Evolutionary conservation across 768 basidiomycete species (phyloP).

Genomic region (Rhodotorula taiwanensis): DNA sequence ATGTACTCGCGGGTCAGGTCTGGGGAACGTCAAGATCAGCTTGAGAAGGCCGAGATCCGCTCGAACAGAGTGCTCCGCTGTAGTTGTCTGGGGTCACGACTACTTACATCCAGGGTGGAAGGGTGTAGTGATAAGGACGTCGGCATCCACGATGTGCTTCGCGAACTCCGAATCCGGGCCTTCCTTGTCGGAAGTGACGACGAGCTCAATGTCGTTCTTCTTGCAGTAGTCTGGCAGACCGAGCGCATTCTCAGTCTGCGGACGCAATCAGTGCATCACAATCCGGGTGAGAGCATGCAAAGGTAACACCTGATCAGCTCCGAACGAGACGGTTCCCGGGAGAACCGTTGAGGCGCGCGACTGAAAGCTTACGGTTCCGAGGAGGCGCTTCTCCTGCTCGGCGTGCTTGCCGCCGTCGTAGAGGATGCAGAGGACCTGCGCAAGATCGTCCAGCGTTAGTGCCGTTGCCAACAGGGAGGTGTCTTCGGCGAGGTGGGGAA

Average conservation of each 20-base stretch:
- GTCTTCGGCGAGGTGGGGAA: too few species aligned
- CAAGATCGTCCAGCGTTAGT: background rate
- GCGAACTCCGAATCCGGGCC: slow-evolving; percentile 42
- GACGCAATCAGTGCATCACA: slow-evolving; percentile 43
- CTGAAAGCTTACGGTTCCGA: slow-evolving; percentile 6
- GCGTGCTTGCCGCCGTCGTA: slow-evolving; percentile 39
- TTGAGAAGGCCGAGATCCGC: background rate
- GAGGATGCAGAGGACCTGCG: slow-evolving; percentile 34
- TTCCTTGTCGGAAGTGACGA: slow-evolving; percentile 48
- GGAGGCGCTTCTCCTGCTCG: slow-evolving; percentile 29
- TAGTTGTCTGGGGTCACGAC: background rate
- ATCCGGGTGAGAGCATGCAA: slow-evolving; percentile 56
- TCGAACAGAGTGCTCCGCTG: too few species aligned
- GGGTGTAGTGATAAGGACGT: slow-evolving; percentile 38
- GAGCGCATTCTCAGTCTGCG: slow-evolving; percentile 58
- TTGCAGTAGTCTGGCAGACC: slow-evolving; percentile 31
- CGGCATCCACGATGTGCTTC: slow-evolving; percentile 41
- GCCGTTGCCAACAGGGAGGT: too few species aligned
- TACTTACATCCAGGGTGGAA: slow-evolving; percentile 37
- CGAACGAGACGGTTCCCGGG: too few species aligned
- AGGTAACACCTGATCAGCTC: too few species aligned
- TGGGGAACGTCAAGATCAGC: background rate
- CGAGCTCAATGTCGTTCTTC: slow-evolving; percentile 45
- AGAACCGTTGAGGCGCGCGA: background rate
- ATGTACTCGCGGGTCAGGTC: slow-evolving; percentile 39